A percentile compares a stretch with the other conserved stretches of the same genome.
phyloP scores from a whole-genome alignment of 495 filamentous ascomycete species.

The Tuber aestivum region DNA sequence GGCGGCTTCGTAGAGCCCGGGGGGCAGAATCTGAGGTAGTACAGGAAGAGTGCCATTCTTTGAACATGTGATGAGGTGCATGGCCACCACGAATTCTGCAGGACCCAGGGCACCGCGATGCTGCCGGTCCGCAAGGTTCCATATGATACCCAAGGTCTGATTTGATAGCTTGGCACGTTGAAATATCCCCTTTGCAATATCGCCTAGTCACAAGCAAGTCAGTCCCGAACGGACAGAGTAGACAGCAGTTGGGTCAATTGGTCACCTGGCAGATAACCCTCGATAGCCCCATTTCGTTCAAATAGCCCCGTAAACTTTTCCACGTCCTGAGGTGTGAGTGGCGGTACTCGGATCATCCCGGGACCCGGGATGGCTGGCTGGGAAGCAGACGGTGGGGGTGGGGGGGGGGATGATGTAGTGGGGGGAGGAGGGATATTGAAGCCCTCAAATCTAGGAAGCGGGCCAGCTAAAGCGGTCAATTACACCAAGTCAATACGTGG shows the following conservation, averaged over 20 bases:
- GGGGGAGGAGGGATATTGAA: constrained; percentile 49
- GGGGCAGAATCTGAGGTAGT: constrained; percentile 74
- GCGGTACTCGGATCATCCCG: constrained; percentile 71
- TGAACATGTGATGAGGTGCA: constrained; percentile 89
- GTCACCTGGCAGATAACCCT: constrained; percentile 72
- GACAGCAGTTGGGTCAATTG: neutral
- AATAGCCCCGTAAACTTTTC: constrained; percentile 79
- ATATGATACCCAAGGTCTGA: constrained; percentile 84
- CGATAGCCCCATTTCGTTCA: constrained; percentile 73
- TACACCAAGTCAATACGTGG: neutral
- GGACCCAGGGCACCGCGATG: constrained; percentile 80
- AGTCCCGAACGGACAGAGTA: neutral
- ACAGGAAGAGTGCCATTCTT: constrained; percentile 73
- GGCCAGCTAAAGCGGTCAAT: constrained; percentile 59
- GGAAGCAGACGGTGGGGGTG: constrained; percentile 51
- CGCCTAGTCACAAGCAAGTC: constrained; percentile 48
- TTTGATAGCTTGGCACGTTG: constrained; percentile 86
- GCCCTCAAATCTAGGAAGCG: constrained; percentile 88
- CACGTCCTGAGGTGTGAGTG: constrained; percentile 81
- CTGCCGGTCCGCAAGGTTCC: constrained; percentile 88
- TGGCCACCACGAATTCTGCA: constrained; percentile 95
- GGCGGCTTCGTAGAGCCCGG: constrained; percentile 86
- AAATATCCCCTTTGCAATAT: constrained; percentile 88
- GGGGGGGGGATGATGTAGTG: constrained; percentile 46
- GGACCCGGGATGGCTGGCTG: constrained; percentile 61